A percentile compares a stretch with the other conserved stretches of the same genome.
These are phyloP conservation scores for Sporothrix pseudoabietina DNA, from an alignment of 2,329 filamentous ascomycete species.

Conservation along the genomic window DNA sequence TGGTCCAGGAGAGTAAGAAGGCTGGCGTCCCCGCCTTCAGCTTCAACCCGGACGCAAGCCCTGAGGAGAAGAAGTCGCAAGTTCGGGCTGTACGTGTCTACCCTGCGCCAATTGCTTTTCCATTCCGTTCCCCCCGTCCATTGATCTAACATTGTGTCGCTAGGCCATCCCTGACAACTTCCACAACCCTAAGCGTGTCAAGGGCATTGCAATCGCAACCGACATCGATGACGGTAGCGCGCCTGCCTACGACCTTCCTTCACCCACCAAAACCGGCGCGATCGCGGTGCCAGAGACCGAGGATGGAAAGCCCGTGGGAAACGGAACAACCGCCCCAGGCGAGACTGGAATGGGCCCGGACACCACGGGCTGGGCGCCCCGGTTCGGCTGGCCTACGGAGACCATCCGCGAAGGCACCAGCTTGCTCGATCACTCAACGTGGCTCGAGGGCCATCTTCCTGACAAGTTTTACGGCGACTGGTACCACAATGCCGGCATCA, in stretches of 20 bases:
- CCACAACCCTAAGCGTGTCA: conserved; percentile 58
- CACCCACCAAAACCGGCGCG: conserved; percentile 70
- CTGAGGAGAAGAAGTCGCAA: conserved; percentile 82
- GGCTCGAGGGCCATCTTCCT: conserved; percentile 78
- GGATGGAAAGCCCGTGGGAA: conserved; percentile 51
- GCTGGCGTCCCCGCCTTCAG: conserved; percentile 78
- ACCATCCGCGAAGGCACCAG: conserved; percentile 62
- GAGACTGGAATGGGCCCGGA: conserved; percentile 57
- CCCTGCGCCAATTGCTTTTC: neutral
- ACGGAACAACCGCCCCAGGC: conserved; percentile 57
- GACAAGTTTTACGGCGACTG: conserved; percentile 96
- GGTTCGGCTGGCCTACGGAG: conserved; percentile 71
- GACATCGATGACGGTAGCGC: conserved; percentile 74
- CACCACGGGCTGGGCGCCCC: conserved; percentile 83
- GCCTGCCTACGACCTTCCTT: conserved; percentile 74
- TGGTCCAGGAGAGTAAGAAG: conserved; percentile 76
- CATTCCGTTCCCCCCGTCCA: neutral
- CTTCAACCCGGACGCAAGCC: conserved; percentile 83
- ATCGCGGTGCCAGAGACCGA: conserved; percentile 44
- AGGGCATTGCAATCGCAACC: conserved; percentile 71
- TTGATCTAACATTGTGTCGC: conserved; percentile 14
- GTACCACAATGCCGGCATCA: conserved; percentile 97
- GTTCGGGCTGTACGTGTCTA: conserved; percentile 66
- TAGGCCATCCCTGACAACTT: conserved; percentile 67
- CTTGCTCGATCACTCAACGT: conserved; percentile 83